These are phyloP conservation scores for Chlorella sp. DNA, from an alignment of 139 green algal species.

Conservation along the genomic window DNA sequence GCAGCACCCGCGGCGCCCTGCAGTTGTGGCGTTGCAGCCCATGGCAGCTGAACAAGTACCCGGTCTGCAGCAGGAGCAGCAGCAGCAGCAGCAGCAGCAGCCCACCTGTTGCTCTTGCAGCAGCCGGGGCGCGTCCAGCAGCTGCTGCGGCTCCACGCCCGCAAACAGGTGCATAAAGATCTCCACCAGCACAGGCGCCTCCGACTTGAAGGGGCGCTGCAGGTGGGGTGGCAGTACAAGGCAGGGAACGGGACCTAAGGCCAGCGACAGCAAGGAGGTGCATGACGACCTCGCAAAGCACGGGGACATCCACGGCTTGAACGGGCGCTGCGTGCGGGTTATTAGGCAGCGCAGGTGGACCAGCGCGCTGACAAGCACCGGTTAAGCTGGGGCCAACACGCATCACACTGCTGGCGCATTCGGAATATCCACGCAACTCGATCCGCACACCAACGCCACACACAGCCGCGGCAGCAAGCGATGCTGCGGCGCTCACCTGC, in stretches of 20 bases:
- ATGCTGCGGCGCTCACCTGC: neutral
- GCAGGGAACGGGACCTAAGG: neutral
- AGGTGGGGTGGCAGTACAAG: no score
- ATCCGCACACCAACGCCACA: no score
- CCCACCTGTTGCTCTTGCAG: neutral
- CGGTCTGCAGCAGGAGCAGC: no score
- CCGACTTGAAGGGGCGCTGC: constrained; percentile 57
- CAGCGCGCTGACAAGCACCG: no score
- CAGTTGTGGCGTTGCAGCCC: no score
- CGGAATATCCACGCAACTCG: no score
- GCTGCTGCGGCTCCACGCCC: constrained; percentile 25
- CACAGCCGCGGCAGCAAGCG: no score
- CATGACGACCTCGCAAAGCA: neutral
- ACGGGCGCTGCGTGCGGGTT: neutral
- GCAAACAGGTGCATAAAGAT: constrained; percentile 64
- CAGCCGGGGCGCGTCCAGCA: constrained; percentile 22
- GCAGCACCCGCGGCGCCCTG: no score
- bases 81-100: no score
- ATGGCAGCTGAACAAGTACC: no score
- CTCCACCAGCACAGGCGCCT: constrained; percentile 78
- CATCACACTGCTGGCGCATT: no score
- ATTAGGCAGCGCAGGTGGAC: neutral
- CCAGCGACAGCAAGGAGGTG: neutral
- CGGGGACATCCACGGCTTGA: neutral
- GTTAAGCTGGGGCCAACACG: no score